phyloP scores from a whole-genome alignment of 2,329 filamentous ascomycete species.

The Fusarium hostae region DNA sequence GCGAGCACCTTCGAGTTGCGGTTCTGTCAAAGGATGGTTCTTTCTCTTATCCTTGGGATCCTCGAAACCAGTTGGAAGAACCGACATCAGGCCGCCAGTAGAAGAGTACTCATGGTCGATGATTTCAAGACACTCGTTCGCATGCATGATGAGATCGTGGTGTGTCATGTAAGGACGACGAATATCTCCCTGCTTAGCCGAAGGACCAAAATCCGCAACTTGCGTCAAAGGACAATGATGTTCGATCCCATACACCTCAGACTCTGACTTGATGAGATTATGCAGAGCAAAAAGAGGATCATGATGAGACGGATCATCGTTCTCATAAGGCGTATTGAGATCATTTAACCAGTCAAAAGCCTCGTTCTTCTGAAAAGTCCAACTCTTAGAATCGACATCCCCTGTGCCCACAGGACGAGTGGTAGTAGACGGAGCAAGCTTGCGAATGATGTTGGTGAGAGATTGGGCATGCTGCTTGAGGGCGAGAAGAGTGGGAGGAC shows the following conservation, averaged over 20 bases:
- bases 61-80: conserved; percentile 58
- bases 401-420: conserved; percentile 31
- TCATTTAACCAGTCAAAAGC: conserved; percentile 69
- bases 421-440: conserved; percentile 55
- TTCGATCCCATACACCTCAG: conserved; percentile 54
- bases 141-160: conserved; percentile 64
- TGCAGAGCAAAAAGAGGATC: conserved; percentile 58
- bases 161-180: conserved; percentile 58
- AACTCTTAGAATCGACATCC: conserved; percentile 43
- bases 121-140: conserved; percentile 68
- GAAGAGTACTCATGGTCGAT: conserved; percentile 68
- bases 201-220: conserved; percentile 34
- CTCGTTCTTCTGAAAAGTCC: conserved; percentile 54
- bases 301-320: conserved; percentile 59
- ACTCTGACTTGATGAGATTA: conserved; percentile 58
- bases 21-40: conserved; percentile 19
- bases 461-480: conserved; percentile 71
- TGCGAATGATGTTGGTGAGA: conserved; percentile 63
- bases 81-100: conserved; percentile 65
- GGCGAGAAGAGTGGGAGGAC: conserved; percentile 64
- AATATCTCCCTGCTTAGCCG: conserved; percentile 24
- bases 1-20: conserved; percentile 57
- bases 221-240: conserved; percentile 60
- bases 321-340: conserved; percentile 60
- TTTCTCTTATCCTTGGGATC: conserved; percentile 44